A percentile compares a stretch with the other conserved stretches of the same genome.
These are phyloP conservation scores for Nicotiana noctiflora DNA, from an alignment of 257 asterid species.

Conservation along the genomic window DNA sequence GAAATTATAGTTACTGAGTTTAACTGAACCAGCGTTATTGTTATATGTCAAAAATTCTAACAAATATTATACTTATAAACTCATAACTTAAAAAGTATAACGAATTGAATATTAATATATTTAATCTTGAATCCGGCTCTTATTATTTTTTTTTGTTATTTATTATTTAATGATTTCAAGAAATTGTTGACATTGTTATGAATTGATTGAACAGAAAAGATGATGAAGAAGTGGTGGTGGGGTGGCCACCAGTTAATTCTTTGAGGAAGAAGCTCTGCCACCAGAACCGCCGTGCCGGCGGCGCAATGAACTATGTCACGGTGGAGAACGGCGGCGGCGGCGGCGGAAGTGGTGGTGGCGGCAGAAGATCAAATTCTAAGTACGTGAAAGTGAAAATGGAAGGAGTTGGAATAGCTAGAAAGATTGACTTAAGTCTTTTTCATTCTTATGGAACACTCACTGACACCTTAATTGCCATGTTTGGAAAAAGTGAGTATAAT, in stretches of 20 bases:
- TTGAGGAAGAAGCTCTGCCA: constrained; percentile 44
- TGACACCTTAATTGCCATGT: constrained; percentile 37
- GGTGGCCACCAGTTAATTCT: constrained; percentile 64
- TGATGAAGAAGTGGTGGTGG: constrained; percentile 27
- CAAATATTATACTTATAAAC: too few relatives aligned
- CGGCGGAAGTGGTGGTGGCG: neutral
- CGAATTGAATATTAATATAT: too few relatives aligned
- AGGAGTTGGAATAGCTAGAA: constrained; percentile 62
- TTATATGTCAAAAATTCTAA: too few relatives aligned
- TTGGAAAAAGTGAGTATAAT: constrained; percentile 39
- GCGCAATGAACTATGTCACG: constrained; percentile 21
- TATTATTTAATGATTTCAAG: neutral
- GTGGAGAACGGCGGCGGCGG: constrained; percentile 35
- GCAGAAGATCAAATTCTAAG: constrained; percentile 21
- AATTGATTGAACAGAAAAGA: constrained; percentile 17
- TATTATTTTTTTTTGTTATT: too few relatives aligned
- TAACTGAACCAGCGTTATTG: too few relatives aligned
- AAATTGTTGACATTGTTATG: neutral
- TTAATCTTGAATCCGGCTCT: too few relatives aligned
- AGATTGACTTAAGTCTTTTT: constrained; percentile 37
- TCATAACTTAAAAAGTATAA: too few relatives aligned
- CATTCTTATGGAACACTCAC: constrained; percentile 32
- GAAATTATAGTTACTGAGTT: too few relatives aligned
- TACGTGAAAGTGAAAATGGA: constrained; percentile 74
- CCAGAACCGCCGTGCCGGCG: constrained; percentile 11